Conservation (phyloP, 2,329 filamentous ascomycete genomes). For the Helicocarpus griseus region DNA sequence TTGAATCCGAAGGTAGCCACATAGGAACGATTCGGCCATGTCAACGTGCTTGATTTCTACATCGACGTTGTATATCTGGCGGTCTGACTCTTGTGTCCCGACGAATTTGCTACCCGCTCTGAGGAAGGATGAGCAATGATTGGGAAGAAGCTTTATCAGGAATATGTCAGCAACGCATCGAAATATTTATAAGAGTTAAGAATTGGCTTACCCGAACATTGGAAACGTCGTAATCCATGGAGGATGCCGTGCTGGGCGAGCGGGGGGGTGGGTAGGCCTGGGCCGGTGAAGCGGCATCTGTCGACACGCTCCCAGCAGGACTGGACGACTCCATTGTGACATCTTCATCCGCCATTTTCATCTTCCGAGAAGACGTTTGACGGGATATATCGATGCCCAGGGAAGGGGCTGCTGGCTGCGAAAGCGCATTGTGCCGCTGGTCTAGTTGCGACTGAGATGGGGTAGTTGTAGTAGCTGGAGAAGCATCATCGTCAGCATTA, state of each 20-base stretch:
- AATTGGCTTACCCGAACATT: conserved; percentile 42
- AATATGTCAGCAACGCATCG: conserved; percentile 10
- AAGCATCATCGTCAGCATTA: conserved; percentile 21
- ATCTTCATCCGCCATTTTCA: conserved; percentile 21
- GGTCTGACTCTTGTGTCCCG: conserved; percentile 87
- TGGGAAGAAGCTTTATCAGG: conserved; percentile 54
- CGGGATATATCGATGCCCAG: conserved; percentile 18
- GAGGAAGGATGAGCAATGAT: conserved; percentile 75
- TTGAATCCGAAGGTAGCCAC: conserved; percentile 91
- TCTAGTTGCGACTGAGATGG: conserved; percentile 10
- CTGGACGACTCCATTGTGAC: conserved; percentile 24
- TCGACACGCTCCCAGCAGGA: conserved; percentile 23
- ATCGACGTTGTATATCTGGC: conserved; percentile 87
- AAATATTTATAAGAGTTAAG: conserved; percentile 1
- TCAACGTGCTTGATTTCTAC: conserved; percentile 97
- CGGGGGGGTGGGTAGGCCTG: conserved; percentile 24
- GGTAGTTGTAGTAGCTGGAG: conserved; percentile 17
- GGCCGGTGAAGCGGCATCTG: conserved; percentile 23
- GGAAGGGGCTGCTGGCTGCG: conserved; percentile 13
- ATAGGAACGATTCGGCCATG: conserved; percentile 85
- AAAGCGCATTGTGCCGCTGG: not conserved
- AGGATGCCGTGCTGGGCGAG: conserved; percentile 30
- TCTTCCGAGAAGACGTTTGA: conserved; percentile 16
- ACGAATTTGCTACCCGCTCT: conserved; percentile 79
- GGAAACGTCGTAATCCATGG: conserved; percentile 46